These are phyloP conservation scores for Garcia nutans DNA, from an alignment of 345 rosid species.

Conservation along the genomic window DNA sequence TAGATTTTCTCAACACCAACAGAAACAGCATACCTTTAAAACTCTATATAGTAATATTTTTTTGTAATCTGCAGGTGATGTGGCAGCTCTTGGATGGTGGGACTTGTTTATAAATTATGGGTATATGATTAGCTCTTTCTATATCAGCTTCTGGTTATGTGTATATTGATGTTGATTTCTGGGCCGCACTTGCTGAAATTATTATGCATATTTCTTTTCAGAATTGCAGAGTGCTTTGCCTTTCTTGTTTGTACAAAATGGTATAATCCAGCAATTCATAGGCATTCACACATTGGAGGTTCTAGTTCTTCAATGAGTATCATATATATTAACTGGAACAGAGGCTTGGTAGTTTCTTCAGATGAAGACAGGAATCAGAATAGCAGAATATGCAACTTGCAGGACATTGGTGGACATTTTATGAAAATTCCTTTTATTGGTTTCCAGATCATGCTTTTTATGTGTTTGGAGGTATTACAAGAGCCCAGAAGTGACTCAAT, in stretches of 20 bases:
- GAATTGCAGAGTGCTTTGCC: slow-evolving; percentile 91
- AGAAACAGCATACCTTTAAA: neutral
- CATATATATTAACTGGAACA: slow-evolving; percentile 69
- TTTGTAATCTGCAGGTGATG: slow-evolving; percentile 56
- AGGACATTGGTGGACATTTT: slow-evolving; percentile 86
- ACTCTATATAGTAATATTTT: neutral
- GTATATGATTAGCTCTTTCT: slow-evolving; percentile 31
- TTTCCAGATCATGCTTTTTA: slow-evolving; percentile 80
- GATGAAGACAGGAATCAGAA: slow-evolving; percentile 55
- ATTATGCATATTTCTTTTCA: slow-evolving; percentile 33
- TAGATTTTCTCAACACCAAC: neutral
- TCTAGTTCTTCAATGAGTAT: slow-evolving; percentile 49
- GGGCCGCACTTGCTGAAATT: slow-evolving; percentile 3
- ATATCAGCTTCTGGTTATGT: slow-evolving; percentile 12
- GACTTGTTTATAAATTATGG: slow-evolving; percentile 86
- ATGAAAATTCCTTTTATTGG: slow-evolving; percentile 74
- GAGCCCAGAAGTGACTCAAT: slow-evolving; percentile 10
- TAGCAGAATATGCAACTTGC: slow-evolving; percentile 58
- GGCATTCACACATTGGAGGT: slow-evolving; percentile 48
- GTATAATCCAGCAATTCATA: slow-evolving; percentile 86
- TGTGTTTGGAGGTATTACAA: slow-evolving; percentile 74
- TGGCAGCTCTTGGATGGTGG: slow-evolving; percentile 92
- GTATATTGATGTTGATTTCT: slow-evolving; percentile 1
- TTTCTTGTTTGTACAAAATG: slow-evolving; percentile 90
- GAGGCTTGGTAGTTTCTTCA: slow-evolving; percentile 56